A percentile compares a stretch with the other conserved stretches of the same genome.
phyloP scores from a whole-genome alignment of 179 eudicot genomes.

The Corrigiola litoralis region DNA sequence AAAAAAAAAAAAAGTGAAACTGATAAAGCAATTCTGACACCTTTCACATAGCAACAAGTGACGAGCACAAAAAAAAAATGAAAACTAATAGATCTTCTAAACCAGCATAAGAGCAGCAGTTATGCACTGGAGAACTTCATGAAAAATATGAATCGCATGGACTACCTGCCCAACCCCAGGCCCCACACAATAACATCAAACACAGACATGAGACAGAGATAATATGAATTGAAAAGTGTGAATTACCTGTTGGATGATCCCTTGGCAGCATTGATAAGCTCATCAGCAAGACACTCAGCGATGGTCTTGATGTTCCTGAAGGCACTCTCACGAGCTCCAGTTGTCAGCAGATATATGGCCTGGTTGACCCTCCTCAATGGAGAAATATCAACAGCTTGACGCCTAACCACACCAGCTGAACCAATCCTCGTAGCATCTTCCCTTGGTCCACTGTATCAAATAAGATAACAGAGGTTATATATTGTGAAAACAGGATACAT shows the following conservation, averaged over 20 bases:
- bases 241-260: slow-evolving; percentile 95
- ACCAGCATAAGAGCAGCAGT: too few species aligned
- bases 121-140: too few species aligned
- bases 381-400: slow-evolving; percentile 97
- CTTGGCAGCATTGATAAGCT: slow-evolving; percentile 93
- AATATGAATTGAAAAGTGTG: too few species aligned
- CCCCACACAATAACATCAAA: neutral
- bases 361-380: slow-evolving; percentile 85
- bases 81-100: too few species aligned
- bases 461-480: neutral
- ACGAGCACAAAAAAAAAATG: too few species aligned
- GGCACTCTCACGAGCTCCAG: slow-evolving; percentile 92
- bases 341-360: slow-evolving; percentile 81
- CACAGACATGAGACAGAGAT: neutral
- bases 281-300: slow-evolving; percentile 95
- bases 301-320: slow-evolving; percentile 93
- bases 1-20: too few species aligned
- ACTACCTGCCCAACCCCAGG: too few species aligned
- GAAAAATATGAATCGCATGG: too few species aligned
- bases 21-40: too few species aligned
- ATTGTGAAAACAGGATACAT: neutral
- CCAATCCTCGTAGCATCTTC: slow-evolving; percentile 93
- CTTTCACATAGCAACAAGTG: too few species aligned
- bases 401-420: slow-evolving; percentile 93
- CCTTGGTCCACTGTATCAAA: slow-evolving; percentile 61